phyloP scores from a whole-genome alignment of 2,329 filamentous ascomycete species.

The Parascedosporium putredinis region DNA sequence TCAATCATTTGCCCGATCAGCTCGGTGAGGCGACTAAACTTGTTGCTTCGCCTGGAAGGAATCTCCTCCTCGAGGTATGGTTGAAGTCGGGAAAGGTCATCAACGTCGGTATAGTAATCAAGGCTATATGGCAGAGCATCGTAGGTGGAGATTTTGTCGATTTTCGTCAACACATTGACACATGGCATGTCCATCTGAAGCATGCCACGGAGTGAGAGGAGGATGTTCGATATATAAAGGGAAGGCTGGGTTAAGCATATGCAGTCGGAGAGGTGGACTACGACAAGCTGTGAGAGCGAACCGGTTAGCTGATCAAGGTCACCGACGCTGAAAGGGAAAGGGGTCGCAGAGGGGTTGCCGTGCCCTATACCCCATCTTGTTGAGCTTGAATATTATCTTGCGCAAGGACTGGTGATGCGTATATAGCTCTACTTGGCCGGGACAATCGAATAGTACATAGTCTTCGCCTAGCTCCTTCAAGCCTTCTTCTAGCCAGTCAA shows the following conservation, averaged over 20 bases:
- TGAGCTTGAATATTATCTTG: slow-evolving; percentile 81
- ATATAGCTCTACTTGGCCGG: slow-evolving; percentile 93
- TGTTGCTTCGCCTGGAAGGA: slow-evolving; percentile 55
- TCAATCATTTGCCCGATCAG: slow-evolving; percentile 81
- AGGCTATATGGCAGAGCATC: slow-evolving; percentile 86
- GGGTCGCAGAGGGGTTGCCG: slow-evolving; percentile 19
- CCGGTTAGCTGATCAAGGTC: background rate
- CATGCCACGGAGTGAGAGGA: slow-evolving; percentile 91
- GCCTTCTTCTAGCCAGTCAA: slow-evolving; percentile 80
- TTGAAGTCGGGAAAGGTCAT: slow-evolving; percentile 77
- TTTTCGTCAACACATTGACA: slow-evolving; percentile 93
- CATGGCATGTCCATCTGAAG: slow-evolving; percentile 96
- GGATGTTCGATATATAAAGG: slow-evolving; percentile 86
- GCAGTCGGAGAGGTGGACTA: slow-evolving; percentile 86
- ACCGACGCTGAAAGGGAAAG: background rate
- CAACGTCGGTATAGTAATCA: slow-evolving; percentile 94
- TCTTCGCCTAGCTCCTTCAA: slow-evolving; percentile 76
- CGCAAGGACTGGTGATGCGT: slow-evolving; percentile 88
- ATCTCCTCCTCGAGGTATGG: slow-evolving; percentile 73
- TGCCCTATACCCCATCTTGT: slow-evolving; percentile 89
- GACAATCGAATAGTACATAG: slow-evolving; percentile 92
- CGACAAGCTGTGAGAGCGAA: slow-evolving; percentile 65
- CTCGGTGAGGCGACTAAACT: slow-evolving; percentile 76
- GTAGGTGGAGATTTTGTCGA: slow-evolving; percentile 84
- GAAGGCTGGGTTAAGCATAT: slow-evolving; percentile 89